These are phyloP conservation scores for Aspergillus phoenicis DNA, from an alignment of 2,329 filamentous ascomycete genomes.

Conservation along the genomic window DNA sequence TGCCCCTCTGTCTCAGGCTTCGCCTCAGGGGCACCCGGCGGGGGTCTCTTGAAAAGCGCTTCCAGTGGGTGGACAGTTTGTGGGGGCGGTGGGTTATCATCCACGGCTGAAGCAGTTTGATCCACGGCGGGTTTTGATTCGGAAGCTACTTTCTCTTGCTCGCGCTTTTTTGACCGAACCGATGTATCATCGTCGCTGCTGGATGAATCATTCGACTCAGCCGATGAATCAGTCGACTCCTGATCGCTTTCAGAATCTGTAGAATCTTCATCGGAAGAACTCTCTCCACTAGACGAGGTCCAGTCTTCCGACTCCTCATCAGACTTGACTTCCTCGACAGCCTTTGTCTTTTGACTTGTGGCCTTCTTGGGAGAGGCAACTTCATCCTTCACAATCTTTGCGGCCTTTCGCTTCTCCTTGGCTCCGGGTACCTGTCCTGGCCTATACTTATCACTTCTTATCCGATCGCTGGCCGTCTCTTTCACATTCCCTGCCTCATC, in stretches of 20 bases:
- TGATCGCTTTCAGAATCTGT: slow-evolving; percentile 31
- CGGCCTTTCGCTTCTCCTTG: slow-evolving; percentile 31
- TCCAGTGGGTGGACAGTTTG: slow-evolving; percentile 78
- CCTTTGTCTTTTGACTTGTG: slow-evolving; percentile 21
- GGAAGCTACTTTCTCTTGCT: slow-evolving; percentile 6
- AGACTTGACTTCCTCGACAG: slow-evolving; percentile 17
- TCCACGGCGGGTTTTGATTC: slow-evolving; percentile 18
- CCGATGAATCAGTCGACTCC: slow-evolving; percentile 28
- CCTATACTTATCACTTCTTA: slow-evolving; percentile 32
- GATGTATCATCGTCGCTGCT: slow-evolving; percentile 24
- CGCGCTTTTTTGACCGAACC: slow-evolving; percentile 1
- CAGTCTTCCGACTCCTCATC: slow-evolving; percentile 34
- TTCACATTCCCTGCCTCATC: slow-evolving; percentile 76
- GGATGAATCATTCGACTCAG: slow-evolving; percentile 32
- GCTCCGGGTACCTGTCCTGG: slow-evolving; percentile 35
- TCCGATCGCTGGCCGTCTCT: slow-evolving; percentile 35
- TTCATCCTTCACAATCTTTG: slow-evolving; percentile 15
- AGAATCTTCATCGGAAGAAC: slow-evolving; percentile 32
- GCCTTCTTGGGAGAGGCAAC: slow-evolving; percentile 13
- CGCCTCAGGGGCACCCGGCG: slow-evolving; percentile 43
- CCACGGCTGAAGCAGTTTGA: slow-evolving; percentile 14
- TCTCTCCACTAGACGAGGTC: slow-evolving; percentile 40
- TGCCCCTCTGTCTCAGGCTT: slow-evolving; percentile 47
- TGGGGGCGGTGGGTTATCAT: slow-evolving; percentile 1
- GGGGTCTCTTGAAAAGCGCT: slow-evolving; percentile 80